These are phyloP conservation scores for Solanum paucissectum DNA, from an alignment of 257 asterid species.

Conservation along the genomic window DNA sequence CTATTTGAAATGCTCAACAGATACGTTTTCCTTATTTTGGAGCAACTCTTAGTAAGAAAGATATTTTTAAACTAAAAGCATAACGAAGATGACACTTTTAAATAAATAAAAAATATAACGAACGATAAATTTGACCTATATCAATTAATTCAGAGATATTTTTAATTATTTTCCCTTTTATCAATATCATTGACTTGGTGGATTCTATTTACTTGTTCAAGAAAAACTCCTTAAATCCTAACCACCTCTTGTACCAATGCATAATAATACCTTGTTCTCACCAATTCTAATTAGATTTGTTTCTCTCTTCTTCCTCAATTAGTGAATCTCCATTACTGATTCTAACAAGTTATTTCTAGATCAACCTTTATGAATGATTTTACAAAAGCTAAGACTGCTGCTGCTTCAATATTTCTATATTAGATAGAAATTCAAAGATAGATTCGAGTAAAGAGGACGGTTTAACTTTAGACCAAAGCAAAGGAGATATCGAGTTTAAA, in stretches of 20 bases:
- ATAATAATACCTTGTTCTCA: background rate
- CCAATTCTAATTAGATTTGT: background rate
- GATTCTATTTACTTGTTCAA: background rate
- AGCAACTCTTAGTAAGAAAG: too few relatives aligned
- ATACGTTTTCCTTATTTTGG: too few relatives aligned
- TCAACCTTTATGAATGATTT: constrained; percentile 57
- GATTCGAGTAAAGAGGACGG: constrained; percentile 54
- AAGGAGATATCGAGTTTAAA: constrained; percentile 45
- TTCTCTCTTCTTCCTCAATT: too few relatives aligned
- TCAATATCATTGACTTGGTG: too few relatives aligned
- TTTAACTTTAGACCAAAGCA: constrained; percentile 18
- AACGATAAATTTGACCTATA: too few relatives aligned
- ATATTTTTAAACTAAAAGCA: too few relatives aligned
- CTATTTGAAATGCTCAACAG: too few relatives aligned
- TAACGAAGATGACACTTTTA: too few relatives aligned
- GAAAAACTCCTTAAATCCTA: background rate
- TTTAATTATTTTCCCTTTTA: too few relatives aligned
- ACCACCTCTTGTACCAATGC: background rate
- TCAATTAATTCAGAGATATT: too few relatives aligned
- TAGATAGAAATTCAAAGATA: constrained; percentile 45
- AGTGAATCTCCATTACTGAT: too few relatives aligned
- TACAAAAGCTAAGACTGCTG: constrained; percentile 41
- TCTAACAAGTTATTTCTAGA: constrained; percentile 42
- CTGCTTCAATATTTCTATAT: constrained; percentile 45
- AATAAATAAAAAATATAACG: too few relatives aligned